These are phyloP conservation scores for Thuidium tamariscinum DNA, from an alignment of 225 moss, liverwort and hornwort genomes.

Conservation along the genomic window DNA sequence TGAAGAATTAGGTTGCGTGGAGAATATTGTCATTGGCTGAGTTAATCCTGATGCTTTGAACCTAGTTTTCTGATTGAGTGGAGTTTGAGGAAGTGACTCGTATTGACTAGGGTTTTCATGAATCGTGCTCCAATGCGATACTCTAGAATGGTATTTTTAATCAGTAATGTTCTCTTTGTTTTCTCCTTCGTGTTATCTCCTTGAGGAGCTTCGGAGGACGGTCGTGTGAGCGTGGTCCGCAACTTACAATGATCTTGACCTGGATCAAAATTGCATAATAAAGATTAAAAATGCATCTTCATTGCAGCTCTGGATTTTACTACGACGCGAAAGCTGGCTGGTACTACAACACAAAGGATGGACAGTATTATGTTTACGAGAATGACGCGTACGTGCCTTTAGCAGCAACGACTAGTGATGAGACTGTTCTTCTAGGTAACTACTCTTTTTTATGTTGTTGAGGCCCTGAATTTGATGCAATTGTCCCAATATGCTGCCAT, in stretches of 20 bases:
- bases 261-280: not conserved
- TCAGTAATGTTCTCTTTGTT: not conserved
- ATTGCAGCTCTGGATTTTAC: conserved; percentile 88
- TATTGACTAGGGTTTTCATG: not conserved
- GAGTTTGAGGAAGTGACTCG: not conserved
- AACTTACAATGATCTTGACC: not conserved
- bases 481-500: not conserved
- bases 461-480: not conserved
- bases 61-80: not conserved
- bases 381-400: conserved; percentile 69
- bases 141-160: not conserved
- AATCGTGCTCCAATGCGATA: not conserved
- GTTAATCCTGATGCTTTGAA: not conserved
- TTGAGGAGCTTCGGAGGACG: not conserved
- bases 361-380: conserved; percentile 79
- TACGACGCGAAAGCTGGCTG: conserved; percentile 89
- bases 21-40: not conserved
- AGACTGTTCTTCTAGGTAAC: conserved; percentile 11
- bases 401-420: conserved; percentile 10
- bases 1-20: not conserved
- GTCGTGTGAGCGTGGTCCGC: not conserved
- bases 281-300: not conserved
- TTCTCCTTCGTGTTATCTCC: not conserved
- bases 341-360: conserved; percentile 82
- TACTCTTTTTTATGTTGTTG: not conserved